These are phyloP conservation scores for Harringtonia lauricola DNA, from an alignment of 2,329 filamentous ascomycete species.

Conservation along the genomic window DNA sequence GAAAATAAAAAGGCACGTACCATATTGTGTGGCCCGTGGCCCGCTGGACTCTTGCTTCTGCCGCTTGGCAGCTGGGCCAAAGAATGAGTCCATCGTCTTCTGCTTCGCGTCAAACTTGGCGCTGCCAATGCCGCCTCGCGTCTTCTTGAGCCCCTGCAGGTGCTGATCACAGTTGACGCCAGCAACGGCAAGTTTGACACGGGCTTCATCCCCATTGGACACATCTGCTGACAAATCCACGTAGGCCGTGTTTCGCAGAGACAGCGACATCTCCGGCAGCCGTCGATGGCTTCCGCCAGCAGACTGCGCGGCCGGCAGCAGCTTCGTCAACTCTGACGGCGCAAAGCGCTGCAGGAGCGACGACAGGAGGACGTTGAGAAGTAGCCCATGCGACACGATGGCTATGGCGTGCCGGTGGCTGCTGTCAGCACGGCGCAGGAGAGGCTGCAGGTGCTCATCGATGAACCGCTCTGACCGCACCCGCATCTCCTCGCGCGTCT, in stretches of 20 bases:
- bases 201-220: background rate
- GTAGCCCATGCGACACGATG: slow-evolving; percentile 74
- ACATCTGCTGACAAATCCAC: slow-evolving; percentile 19
- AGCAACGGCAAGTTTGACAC: background rate
- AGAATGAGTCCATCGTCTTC: slow-evolving; percentile 66
- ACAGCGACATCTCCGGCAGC: no score
- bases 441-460: slow-evolving; percentile 46
- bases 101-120: slow-evolving; percentile 65
- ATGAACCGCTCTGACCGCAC: slow-evolving; percentile 56
- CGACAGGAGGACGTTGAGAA: slow-evolving; percentile 59
- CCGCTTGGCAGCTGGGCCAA: slow-evolving; percentile 40
- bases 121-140: slow-evolving; percentile 72
- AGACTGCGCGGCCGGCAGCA: slow-evolving; percentile 12
- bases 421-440: slow-evolving; percentile 24
- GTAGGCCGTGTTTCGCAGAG: slow-evolving; percentile 45
- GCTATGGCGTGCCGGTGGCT: slow-evolving; percentile 35
- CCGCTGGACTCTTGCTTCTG: slow-evolving; percentile 21
- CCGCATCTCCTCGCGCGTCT: slow-evolving; percentile 58
- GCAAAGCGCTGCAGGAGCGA: slow-evolving; percentile 46
- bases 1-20: slow-evolving; percentile 21
- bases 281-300: no score
- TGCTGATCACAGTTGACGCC: slow-evolving; percentile 62
- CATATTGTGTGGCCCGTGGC: slow-evolving; percentile 9
- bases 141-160: slow-evolving; percentile 63
- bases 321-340: slow-evolving; percentile 11